Percentiles rank a stretch among this genome's conserved stretches.
Evolutionary conservation across 2,329 filamentous ascomycete genomes (phyloP).

Genomic region (Claviceps maximensis): DNA sequence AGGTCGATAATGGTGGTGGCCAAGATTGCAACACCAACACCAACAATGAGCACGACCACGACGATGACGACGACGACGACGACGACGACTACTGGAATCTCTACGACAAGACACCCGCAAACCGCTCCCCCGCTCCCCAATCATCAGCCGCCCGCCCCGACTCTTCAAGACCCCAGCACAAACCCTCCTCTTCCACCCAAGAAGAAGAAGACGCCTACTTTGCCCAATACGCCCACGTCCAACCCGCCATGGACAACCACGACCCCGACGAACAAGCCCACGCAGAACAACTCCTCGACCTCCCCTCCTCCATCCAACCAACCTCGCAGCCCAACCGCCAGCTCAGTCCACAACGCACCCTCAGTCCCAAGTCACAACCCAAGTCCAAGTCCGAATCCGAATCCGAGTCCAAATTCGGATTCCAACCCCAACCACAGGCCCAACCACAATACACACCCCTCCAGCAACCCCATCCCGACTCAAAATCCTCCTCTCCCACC

Average conservation of each 20-base stretch:
- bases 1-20: background rate
- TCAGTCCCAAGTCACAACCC: too few species aligned
- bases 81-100: constrained; percentile 64
- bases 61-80: constrained; percentile 5
- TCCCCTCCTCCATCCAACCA: constrained; percentile 16
- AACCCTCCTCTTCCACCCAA: constrained; percentile 1
- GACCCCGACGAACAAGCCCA: constrained; percentile 58
- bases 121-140: constrained; percentile 48
- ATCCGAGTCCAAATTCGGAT: background rate
- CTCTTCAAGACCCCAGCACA: background rate
- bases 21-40: background rate
- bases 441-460: constrained; percentile 14
- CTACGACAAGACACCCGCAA: constrained; percentile 58
- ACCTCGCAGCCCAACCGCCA: background rate
- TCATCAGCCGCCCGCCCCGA: constrained; percentile 10
- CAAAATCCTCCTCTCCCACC: constrained; percentile 43
- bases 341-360: too few species aligned
- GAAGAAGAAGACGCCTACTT: constrained; percentile 55
- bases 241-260: constrained; percentile 68
- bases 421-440: constrained; percentile 6
- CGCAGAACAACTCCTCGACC: constrained; percentile 19
- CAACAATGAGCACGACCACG: constrained; percentile 5
- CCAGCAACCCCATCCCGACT: constrained; percentile 44
- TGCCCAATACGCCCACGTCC: constrained; percentile 62
- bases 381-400: background rate